phyloP scores from a whole-genome alignment of 164 flowering plant genomes.

The Protea cynaroides region DNA sequence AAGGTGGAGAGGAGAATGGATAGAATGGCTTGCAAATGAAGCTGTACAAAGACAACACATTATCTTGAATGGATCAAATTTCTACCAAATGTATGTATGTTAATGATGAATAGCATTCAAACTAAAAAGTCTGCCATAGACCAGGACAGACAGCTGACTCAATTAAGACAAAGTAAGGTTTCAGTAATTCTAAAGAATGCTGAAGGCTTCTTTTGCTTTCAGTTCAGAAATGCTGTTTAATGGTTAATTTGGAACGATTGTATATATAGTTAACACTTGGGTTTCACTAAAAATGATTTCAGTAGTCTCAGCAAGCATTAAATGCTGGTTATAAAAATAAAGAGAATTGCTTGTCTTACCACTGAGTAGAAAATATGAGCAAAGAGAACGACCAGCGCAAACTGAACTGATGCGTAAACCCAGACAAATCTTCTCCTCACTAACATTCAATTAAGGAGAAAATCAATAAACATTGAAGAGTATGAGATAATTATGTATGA shows the following conservation, averaged over 20 bases:
- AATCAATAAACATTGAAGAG: not conserved
- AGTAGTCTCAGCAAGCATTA: not conserved
- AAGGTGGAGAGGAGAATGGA: conserved; percentile 79
- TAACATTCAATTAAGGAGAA: conserved; percentile 17
- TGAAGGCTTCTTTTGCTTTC: not conserved
- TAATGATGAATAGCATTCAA: too few species aligned
- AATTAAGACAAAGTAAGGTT: too few species aligned
- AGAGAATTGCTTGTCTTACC: conserved; percentile 42
- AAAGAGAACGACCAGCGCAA: conserved; percentile 78
- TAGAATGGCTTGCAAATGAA: conserved; percentile 61
- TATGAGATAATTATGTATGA: not conserved
- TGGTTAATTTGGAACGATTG: not conserved
- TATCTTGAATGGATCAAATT: not conserved
- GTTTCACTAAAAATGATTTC: too few species aligned
- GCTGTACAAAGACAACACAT: conserved; percentile 29
- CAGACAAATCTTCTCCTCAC: conserved; percentile 76
- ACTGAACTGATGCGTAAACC: conserved; percentile 82
- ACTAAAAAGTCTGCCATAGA: too few species aligned
- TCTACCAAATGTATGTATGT: not conserved
- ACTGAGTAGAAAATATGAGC: conserved; percentile 80
- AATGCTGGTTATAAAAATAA: not conserved
- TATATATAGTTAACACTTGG: too few species aligned
- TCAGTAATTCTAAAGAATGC: too few species aligned
- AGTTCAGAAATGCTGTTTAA: not conserved
- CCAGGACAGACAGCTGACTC: too few species aligned